Percentiles rank a stretch among this genome's conserved stretches.
Conservation (phyloP, 2,329 filamentous ascomycete genomes). For the Trichoderma arundinaceum region DNA sequence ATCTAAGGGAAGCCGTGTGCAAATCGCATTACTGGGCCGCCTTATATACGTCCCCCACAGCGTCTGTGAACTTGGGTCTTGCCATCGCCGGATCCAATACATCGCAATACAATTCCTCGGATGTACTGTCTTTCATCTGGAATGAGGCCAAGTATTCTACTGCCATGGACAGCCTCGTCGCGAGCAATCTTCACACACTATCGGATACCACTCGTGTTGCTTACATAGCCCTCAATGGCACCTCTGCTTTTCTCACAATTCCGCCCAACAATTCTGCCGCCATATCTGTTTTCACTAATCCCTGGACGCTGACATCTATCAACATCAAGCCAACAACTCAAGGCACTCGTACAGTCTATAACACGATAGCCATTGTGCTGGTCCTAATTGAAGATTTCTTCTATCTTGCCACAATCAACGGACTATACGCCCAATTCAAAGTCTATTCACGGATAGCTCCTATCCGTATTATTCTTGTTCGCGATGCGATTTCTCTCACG, state of each 20-base stretch:
- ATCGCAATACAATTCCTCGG: conserved; percentile 31
- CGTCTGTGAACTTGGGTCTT: conserved; percentile 31
- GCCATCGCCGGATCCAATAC: conserved; percentile 30
- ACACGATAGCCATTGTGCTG: conserved; percentile 37
- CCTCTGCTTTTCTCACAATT: conserved; percentile 32
- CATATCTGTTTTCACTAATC: conserved; percentile 35
- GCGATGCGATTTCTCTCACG: conserved; percentile 32
- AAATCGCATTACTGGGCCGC: conserved; percentile 35
- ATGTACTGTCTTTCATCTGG: conserved; percentile 36
- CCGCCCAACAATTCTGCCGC: conserved; percentile 31
- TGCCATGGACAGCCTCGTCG: conserved; percentile 32
- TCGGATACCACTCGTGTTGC: conserved; percentile 32
- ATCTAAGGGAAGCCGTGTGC: conserved; percentile 33
- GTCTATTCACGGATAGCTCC: conserved; percentile 32
- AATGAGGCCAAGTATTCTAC: conserved; percentile 36
- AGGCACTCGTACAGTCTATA: conserved; percentile 38
- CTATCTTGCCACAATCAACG: conserved; percentile 37
- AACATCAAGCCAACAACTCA: conserved; percentile 36
- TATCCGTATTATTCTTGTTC: conserved; percentile 33
- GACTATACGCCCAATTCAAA: conserved; percentile 37
- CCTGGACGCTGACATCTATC: conserved; percentile 35
- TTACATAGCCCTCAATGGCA: conserved; percentile 34
- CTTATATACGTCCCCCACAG: conserved; percentile 32
- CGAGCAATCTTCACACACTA: conserved; percentile 32
- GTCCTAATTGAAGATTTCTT: conserved; percentile 38